These are phyloP conservation scores for Melastoma malabathricum DNA, from an alignment of 345 rosid species.

Conservation along the genomic window DNA sequence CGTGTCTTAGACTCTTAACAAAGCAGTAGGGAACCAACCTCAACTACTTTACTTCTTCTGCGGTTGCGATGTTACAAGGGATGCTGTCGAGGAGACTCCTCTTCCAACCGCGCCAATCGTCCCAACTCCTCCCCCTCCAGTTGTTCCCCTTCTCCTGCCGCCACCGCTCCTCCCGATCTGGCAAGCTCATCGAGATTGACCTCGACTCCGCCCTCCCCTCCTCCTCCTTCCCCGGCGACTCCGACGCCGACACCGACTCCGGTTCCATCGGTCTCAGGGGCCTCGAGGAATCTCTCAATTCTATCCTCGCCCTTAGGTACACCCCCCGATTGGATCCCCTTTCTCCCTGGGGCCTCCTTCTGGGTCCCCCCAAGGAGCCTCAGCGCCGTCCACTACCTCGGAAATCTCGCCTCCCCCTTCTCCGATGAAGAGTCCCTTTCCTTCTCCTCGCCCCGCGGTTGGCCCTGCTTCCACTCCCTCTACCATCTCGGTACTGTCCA, in stretches of 20 bases:
- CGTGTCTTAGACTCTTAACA: no score
- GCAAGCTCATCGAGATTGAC: conserved; percentile 20
- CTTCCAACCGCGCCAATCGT: conserved; percentile 5
- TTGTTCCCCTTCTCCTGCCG: conserved; percentile 3
- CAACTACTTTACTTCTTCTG: no score
- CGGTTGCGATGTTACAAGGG: neutral
- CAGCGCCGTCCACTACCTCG: conserved; percentile 11
- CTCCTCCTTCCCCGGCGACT: neutral
- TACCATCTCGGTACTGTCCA: conserved; percentile 8
- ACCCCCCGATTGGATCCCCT: conserved; percentile 45
- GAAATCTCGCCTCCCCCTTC: conserved; percentile 9
- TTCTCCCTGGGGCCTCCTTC: conserved; percentile 34
- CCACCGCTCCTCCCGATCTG: conserved; percentile 9
- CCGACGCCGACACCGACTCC: conserved; percentile 9
- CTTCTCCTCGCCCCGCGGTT: conserved; percentile 20
- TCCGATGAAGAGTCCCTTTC: conserved; percentile 18
- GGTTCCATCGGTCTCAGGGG: conserved; percentile 5
- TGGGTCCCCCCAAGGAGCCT: conserved; percentile 27
- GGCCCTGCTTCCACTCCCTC: conserved; percentile 22
- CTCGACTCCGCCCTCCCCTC: conserved; percentile 16
- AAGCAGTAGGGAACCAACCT: no score
- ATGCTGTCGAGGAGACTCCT: conserved; percentile 2
- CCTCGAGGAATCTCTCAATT: conserved; percentile 28
- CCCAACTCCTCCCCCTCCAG: neutral
- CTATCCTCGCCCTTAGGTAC: conserved; percentile 17